These are phyloP conservation scores for Eimeria brunetti DNA, from an alignment of 169 alveolate species.

Conservation along the genomic window DNA sequence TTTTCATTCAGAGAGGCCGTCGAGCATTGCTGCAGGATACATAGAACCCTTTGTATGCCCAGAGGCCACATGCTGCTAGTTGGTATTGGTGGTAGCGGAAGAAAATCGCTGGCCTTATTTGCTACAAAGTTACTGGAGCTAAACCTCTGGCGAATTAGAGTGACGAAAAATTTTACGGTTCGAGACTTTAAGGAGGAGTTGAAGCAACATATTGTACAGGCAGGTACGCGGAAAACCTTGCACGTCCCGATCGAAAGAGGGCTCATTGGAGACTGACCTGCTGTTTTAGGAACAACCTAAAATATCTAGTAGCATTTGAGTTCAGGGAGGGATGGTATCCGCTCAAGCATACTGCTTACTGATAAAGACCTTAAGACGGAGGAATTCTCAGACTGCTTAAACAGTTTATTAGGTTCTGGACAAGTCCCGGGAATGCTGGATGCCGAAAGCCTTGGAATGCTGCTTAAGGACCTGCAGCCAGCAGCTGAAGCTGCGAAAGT, in stretches of 20 bases:
- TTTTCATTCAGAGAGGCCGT: constrained; percentile 87
- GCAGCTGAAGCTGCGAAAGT: constrained; percentile 65
- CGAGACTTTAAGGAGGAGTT: constrained; percentile 95
- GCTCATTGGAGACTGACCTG: not conserved
- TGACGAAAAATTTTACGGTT: constrained; percentile 93
- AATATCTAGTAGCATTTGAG: not conserved
- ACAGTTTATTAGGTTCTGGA: constrained; percentile 94
- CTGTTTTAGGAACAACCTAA: not conserved
- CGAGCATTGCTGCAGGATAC: constrained; percentile 96
- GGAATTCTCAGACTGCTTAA: constrained; percentile 95
- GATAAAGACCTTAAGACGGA: constrained; percentile 96
- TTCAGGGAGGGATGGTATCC: constrained; percentile 49
- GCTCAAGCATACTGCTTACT: constrained; percentile 90
- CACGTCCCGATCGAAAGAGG: not conserved
- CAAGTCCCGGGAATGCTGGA: constrained; percentile 94
- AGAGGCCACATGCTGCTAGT: constrained; percentile 96
- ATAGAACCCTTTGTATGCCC: constrained; percentile 95
- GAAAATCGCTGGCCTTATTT: constrained; percentile 96
- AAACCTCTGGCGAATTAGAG: constrained; percentile 92
- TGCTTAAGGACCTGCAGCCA: constrained; percentile 69
- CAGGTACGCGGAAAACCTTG: constrained; percentile 89
- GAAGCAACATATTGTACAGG: constrained; percentile 91
- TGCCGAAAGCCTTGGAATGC: constrained; percentile 90
- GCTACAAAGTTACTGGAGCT: constrained; percentile 95
- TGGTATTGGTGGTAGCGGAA: constrained; percentile 99